Evolutionary conservation across 352 stramenopile species (phyloP), one percentile per base, ranked within the genome.

Genomic region (Globisporangium ultimum): DNA sequence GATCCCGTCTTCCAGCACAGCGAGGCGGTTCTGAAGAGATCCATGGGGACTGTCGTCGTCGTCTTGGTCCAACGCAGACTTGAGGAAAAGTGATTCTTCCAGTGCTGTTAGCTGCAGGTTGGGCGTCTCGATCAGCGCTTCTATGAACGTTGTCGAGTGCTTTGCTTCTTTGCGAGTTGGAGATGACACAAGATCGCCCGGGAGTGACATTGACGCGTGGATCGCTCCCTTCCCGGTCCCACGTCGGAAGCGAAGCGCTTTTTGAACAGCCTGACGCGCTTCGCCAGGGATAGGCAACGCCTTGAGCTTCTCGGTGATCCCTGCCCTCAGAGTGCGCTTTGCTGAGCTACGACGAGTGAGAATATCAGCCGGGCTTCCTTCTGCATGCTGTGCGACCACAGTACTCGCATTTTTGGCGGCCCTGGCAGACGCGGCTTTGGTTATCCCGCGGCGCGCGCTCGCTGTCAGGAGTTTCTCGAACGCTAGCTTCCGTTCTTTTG

Each of bases 1-100:
- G 52, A 86, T 73, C 3, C 73, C 76, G 52, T 86, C 71, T 24
- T 84, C 71, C 41, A 87, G 55, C 2, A 66, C 65, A 45, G 64
- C 64, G 0, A 84, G 60, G 0, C 41, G 22, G 18, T 49, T 62
- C 3, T 46, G 36, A 0, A 57, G 14, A 0, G 60, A 53, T 4
- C 45, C 48, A 3, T 21, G 45, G 2, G n/a, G 20, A 20, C 17
- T 14, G 12, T 55, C 55, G 14, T 75, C 60, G 10, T 82, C 70
- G 40, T 84, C 69, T 21, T 60, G 53, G 46, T 79, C 74, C 22
- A 87, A 65, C 12, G 75, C 69, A 40, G 75, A 78, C 45, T 80
- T 80, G 46, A 79, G 63, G 32, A 80, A 75, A 18, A 79, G 43
- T 42, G 68, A 70, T 21, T 76, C 54, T 24, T 79, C 71, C 0